Evolutionary conservation across 1,139 yeast genomes (phyloP).

Genomic region (Zygotorulaspora mrakii): DNA sequence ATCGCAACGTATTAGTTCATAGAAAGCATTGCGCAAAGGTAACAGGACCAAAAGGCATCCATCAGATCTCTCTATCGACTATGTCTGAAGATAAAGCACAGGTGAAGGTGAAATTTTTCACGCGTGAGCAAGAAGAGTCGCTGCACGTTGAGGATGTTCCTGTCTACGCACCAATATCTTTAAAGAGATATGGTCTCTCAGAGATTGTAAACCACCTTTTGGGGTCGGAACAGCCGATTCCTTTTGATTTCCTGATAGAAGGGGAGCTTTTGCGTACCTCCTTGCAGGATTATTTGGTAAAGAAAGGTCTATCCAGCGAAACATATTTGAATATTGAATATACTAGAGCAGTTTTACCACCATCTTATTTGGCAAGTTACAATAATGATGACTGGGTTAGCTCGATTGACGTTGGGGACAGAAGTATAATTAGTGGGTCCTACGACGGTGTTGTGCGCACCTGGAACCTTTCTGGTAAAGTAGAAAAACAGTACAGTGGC

Average conservation of each 20-base stretch:
- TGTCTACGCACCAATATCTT: constrained; percentile 76
- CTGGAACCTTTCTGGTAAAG: constrained; percentile 80
- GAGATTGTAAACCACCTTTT: constrained; percentile 91
- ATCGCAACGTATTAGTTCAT: constrained; percentile 22
- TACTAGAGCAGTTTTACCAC: constrained; percentile 90
- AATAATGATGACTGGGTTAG: constrained; percentile 96
- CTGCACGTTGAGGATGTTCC: constrained; percentile 79
- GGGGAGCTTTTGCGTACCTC: constrained; percentile 77
- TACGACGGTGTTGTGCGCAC: constrained; percentile 93
- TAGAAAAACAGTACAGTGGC: constrained; percentile 77
- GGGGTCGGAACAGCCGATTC: constrained; percentile 59
- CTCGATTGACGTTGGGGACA: constrained; percentile 47
- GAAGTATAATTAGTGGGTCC: constrained; percentile 70
- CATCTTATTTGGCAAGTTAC: constrained; percentile 82
- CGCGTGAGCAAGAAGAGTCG: constrained; percentile 75
- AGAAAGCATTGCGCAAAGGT: background rate
- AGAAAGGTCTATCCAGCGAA: constrained; percentile 80
- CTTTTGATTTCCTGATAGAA: constrained; percentile 88
- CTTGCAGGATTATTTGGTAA: constrained; percentile 69
- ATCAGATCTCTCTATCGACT: background rate
- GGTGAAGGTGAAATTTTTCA: constrained; percentile 76
- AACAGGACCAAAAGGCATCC: background rate
- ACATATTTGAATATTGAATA: constrained; percentile 77
- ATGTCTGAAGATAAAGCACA: constrained; percentile 43
- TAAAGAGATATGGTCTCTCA: constrained; percentile 87